Conservation (phyloP, 2,329 filamentous ascomycete genomes). For the Xylaria sp. region DNA sequence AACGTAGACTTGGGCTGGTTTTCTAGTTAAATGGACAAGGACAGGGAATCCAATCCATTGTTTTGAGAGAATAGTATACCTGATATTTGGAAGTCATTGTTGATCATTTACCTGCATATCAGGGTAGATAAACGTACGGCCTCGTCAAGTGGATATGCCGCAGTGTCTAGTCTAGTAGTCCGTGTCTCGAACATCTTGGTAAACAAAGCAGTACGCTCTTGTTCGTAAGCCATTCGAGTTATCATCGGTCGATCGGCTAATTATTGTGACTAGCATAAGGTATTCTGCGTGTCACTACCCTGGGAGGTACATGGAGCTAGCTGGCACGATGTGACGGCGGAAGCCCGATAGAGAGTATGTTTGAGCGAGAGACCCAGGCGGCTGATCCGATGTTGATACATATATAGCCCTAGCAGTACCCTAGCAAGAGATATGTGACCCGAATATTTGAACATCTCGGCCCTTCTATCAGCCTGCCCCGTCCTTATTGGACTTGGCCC, state of each 20-base stretch:
- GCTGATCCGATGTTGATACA: slow-evolving; percentile 21
- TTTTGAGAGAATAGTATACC: slow-evolving; percentile 23
- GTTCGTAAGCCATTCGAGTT: slow-evolving; percentile 30
- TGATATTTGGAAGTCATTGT: slow-evolving; percentile 28
- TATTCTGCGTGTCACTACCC: slow-evolving; percentile 49
- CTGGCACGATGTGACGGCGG: slow-evolving; percentile 49
- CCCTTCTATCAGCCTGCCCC: slow-evolving; percentile 4
- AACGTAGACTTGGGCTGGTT: neutral
- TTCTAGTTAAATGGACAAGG: slow-evolving; percentile 11
- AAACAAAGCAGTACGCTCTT: slow-evolving; percentile 36
- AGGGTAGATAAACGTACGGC: slow-evolving; percentile 1
- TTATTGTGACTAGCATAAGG: slow-evolving; percentile 50
- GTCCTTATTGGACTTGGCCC: slow-evolving; percentile 9
- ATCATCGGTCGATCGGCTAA: slow-evolving; percentile 48
- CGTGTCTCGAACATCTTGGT: slow-evolving; percentile 32
- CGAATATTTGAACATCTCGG: neutral
- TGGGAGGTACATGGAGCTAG: slow-evolving; percentile 53
- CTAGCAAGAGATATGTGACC: slow-evolving; percentile 17
- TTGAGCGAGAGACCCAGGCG: slow-evolving; percentile 17
- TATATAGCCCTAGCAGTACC: no score
- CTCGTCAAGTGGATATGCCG: slow-evolving; percentile 5
- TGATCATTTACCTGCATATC: slow-evolving; percentile 27
- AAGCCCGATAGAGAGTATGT: slow-evolving; percentile 44
- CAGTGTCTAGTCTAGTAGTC: slow-evolving; percentile 32
- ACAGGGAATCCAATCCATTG: slow-evolving; percentile 9